These are phyloP conservation scores for Aspergillus amoenus DNA, from an alignment of 2,329 filamentous ascomycete genomes.

Conservation along the genomic window DNA sequence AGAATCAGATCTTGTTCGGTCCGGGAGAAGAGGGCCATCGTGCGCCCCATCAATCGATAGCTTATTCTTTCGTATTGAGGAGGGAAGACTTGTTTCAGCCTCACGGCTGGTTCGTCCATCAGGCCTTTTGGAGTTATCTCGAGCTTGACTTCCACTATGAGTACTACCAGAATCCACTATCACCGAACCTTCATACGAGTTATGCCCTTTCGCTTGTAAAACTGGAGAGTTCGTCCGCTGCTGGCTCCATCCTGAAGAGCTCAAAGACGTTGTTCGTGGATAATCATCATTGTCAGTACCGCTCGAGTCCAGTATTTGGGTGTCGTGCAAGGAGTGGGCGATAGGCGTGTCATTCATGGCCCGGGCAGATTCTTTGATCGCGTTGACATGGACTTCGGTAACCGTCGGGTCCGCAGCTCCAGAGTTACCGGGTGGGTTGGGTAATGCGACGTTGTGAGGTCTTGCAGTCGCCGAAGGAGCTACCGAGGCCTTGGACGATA, in stretches of 20 bases:
- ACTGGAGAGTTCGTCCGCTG: constrained; percentile 35
- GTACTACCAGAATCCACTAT: constrained; percentile 22
- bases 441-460: constrained; percentile 37
- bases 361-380: constrained; percentile 28
- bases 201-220: constrained; percentile 30
- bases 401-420: constrained; percentile 45
- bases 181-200: constrained; percentile 26
- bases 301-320: constrained; percentile 30
- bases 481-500: constrained; percentile 44
- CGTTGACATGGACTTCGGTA: constrained; percentile 47
- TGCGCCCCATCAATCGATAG: constrained; percentile 25
- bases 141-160: constrained; percentile 17
- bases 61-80: constrained; percentile 24
- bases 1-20: constrained; percentile 30
- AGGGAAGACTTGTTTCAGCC: constrained; percentile 25
- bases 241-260: constrained; percentile 31
- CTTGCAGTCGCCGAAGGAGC: constrained; percentile 38
- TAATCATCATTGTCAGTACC: constrained; percentile 32
- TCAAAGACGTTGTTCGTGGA: constrained; percentile 27
- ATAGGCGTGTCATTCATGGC: constrained; percentile 33
- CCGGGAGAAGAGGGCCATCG: constrained; percentile 33
- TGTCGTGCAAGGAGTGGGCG: constrained; percentile 29
- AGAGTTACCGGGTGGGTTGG: constrained; percentile 32
- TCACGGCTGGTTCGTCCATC: constrained; percentile 32
- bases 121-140: constrained; percentile 26